Base-by-base conservation (phyloP, 2,329 filamentous ascomycete species). In the Calonectria leucothoes region DNA sequence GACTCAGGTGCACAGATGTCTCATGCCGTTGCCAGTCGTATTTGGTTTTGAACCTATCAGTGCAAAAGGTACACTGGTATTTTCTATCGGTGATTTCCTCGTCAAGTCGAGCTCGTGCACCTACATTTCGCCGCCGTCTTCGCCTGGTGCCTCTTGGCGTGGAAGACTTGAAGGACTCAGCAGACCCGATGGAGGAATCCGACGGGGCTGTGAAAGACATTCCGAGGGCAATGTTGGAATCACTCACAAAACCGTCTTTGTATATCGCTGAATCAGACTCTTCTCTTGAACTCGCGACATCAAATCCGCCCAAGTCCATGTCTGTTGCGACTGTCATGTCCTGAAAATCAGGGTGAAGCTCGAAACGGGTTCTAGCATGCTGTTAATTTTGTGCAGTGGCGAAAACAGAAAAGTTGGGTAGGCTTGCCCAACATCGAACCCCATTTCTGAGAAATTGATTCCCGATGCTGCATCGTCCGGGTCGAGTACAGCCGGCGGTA, bases 21-120 rank as follows among this genome's bases (percentile, higher is more conserved):
- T 74, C 73, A 25, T 74, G 73, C 2, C 73, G 66, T 5, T 70
- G 70, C 73, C 73, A 74, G 33, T 74, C 73, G 25, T 74, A 65
- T 17, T 74, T 74, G 2, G 70, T 74, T 27, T 74, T 74, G 42
- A 72, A 74, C 11, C 64, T 25, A 31, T 74, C 72, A 4, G 69
- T 72, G 29, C 72, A 74, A 14, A 74, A 74, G 1, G 72, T 74
- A 7, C 72, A 74, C 45, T 74, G 73, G 23, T 74, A 74, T 48
- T 69, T 73, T 25, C 51, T 66, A 12, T 66, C 71, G 3, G 17
- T 51, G 14, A 51, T 25, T 27, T 37, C 12, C 8, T 49, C 57
- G 2, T 63, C 27, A 20, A 11, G 14, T 10, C 51, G 45, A 14
- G 7, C 27, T 29, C 33, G 37, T 25, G 35, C 15, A 6, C 25